Base-by-base conservation (phyloP, 371 early-diverging fungal genomes). In the Apophysomyces elegans region DNA sequence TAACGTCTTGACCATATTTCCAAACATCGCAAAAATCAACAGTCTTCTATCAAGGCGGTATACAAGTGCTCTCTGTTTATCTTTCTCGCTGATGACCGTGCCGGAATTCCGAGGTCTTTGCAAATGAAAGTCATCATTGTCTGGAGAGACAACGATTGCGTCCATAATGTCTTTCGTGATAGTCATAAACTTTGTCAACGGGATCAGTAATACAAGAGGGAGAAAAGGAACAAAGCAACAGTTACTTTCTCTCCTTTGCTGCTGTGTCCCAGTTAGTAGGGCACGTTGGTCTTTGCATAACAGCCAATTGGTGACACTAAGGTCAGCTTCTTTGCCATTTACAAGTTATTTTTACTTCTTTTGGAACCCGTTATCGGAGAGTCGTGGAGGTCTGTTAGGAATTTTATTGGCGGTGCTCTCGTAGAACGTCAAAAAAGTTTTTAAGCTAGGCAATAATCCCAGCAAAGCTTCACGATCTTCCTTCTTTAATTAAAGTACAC, bases 1-100 rank as follows among this genome's bases (percentile, higher is more conserved):
- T 1, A 83, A 32, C 11, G 74, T 62, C 46, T 81, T 81, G 57
- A 81, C 75, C 6, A 78, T 41, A 56, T 80, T 80, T 13, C 78
- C 78, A 70, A 81, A 70, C 81, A 81, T 81, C 5, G 79, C 81
- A 66, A 81, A 78, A 9, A 71, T 14, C 8, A 81, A 41, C 6
- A 81, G 63, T 46, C 79, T 60, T 60, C 63, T 76, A 63, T 81
- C 81, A 4, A 81, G 50, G 14, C 73, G 70, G 32, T 61, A 64
- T 0, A 81, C 71, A 1, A 78, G 60, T 5, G 71, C 73, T 32
- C 63, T 66, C 64, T 80, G 78, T 12, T 65, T 61, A 47, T 63
- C 64, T 26, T 50, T n/a, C 21, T 50, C 54, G n/a, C 21, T 26
- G 12, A 35, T 16, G 35, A 8, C 14, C 21, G 44, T 5, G 36